These are phyloP conservation scores for Rhinocladiella mackenziei DNA, from an alignment of 2,329 filamentous ascomycete species.

Conservation along the genomic window DNA sequence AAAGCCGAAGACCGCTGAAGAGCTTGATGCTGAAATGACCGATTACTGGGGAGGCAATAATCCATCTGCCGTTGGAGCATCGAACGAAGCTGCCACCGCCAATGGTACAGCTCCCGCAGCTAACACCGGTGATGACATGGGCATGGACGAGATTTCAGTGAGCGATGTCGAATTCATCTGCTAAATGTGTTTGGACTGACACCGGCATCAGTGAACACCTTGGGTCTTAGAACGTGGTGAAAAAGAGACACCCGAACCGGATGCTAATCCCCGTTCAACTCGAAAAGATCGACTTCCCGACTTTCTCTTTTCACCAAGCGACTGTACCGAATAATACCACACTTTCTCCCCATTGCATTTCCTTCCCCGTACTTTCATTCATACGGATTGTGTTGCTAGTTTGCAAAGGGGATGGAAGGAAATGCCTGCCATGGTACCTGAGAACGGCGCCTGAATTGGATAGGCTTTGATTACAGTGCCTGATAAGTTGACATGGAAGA, in stretches of 20 bases:
- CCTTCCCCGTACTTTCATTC: constrained; percentile 15
- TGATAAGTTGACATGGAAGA: too few species aligned
- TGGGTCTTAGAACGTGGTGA: constrained; percentile 5
- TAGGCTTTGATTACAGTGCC: too few species aligned
- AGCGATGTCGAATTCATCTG: constrained; percentile 29
- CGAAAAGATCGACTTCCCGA: constrained; percentile 3
- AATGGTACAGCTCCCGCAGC: constrained; percentile 48
- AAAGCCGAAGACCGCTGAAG: constrained; percentile 85
- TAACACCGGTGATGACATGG: constrained; percentile 47
- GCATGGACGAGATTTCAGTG: constrained; percentile 57
- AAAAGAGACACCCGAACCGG: not conserved
- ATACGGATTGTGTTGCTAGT: constrained; percentile 19
- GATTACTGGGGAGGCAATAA: constrained; percentile 72
- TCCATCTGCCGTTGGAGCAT: constrained; percentile 40
- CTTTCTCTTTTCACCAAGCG: constrained; percentile 9
- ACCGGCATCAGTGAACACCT: constrained; percentile 27
- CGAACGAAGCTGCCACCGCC: constrained; percentile 44
- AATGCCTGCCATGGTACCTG: too few species aligned
- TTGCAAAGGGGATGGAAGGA: constrained; percentile 6
- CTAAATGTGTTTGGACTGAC: constrained; percentile 23
- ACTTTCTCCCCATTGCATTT: not conserved
- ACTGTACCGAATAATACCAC: constrained; percentile 7
- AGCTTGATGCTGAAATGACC: constrained; percentile 95
- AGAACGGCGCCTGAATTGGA: too few species aligned
- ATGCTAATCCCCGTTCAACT: not conserved